Evolutionary conservation across 129 eudicot species (phyloP), one percentile per base, ranked within the genome.

Genomic region (Deinandra increscens): DNA sequence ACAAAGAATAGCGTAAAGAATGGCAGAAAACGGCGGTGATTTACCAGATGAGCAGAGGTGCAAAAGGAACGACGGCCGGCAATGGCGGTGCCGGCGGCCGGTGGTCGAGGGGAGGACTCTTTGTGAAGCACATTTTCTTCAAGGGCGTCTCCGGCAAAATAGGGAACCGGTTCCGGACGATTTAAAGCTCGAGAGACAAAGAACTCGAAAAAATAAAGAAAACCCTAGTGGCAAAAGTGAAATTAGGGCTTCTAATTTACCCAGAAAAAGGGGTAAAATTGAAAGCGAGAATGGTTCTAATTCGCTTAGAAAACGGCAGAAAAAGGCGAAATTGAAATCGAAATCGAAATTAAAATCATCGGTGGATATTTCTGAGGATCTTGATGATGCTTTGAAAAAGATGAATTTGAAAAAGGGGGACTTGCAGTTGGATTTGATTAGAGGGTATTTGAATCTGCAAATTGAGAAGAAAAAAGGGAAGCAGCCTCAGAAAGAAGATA

Each of bases 11-110:
- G 37, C 23, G 39, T 13, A 5, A 37, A 73, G 12, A 26, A 89
- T 88, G 92, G 69, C 72, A 39, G 84, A 81, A 12, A 71, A 76
- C 33, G 87, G 69, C 46, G 79, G 64, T 15, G 74, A 42, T 48
- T 81, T 82, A 81, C 88, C 91, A 34, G 95, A 86, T 41, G 78
- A 86, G 3, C 80, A 75, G 45, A 83, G 96, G 26, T 94, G 99
- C 62, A 82, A 87, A 74, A 67, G 93, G 11, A 85, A 83, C 51
- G 97, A 94, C 82, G 99, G 99, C 8, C 74, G 84, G 10, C 69
- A 85, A 73, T 89, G 99, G 97, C 84, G 99, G 80, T 94, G 99
- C 81, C 77, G 80, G 12, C 86, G 99, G 60, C 80, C 76, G 33
- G 97, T 78, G 10, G 15, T 78, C 56, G 93, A 87, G 12, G 97